Evolutionary conservation across 2,329 filamentous ascomycete species (phyloP).

Genomic region (Pyrenochaeta sp.): DNA sequence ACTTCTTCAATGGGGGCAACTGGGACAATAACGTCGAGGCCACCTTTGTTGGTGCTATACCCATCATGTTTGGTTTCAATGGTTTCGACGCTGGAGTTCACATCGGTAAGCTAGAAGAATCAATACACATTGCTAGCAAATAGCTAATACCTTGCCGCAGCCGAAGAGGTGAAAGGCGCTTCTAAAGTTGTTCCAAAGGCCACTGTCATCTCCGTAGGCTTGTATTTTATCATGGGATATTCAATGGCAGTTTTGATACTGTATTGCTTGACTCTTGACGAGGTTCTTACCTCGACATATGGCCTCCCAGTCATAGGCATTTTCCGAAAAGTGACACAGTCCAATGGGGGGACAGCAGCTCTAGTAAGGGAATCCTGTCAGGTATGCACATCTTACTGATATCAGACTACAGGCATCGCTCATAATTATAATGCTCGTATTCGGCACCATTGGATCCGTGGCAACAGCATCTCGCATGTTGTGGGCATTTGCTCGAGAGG

Average conservation of each 20-base stretch:
- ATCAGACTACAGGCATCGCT: conserved; percentile 6
- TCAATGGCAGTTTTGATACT: conserved; percentile 41
- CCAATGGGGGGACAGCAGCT: too few species aligned
- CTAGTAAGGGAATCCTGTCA: too few species aligned
- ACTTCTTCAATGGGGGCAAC: conserved; percentile 51
- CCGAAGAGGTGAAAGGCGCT: conserved; percentile 34
- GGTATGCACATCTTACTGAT: too few species aligned
- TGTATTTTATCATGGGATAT: conserved; percentile 42
- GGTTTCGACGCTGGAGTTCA: conserved; percentile 7
- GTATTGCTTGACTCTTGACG: conserved; percentile 40
- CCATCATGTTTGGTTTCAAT: conserved; percentile 35
- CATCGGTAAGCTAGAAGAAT: conserved; percentile 4
- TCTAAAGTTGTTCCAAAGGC: conserved; percentile 32
- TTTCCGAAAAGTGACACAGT: too few species aligned
- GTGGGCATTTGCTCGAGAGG: conserved; percentile 27
- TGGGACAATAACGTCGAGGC: conserved; percentile 49
- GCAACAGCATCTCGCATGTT: conserved; percentile 21
- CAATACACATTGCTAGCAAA: too few species aligned
- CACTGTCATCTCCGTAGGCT: conserved; percentile 40
- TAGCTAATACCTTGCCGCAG: conserved; percentile 1
- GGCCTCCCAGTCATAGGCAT: too few species aligned
- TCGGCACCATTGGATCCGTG: conserved; percentile 13
- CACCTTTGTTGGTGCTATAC: conserved; percentile 42
- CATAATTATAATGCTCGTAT: conserved; percentile 12
- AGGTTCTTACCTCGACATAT: too few species aligned